Evolutionary conservation across 495 filamentous ascomycete species (phyloP).

Genomic region (Penicillium chermesinum): DNA sequence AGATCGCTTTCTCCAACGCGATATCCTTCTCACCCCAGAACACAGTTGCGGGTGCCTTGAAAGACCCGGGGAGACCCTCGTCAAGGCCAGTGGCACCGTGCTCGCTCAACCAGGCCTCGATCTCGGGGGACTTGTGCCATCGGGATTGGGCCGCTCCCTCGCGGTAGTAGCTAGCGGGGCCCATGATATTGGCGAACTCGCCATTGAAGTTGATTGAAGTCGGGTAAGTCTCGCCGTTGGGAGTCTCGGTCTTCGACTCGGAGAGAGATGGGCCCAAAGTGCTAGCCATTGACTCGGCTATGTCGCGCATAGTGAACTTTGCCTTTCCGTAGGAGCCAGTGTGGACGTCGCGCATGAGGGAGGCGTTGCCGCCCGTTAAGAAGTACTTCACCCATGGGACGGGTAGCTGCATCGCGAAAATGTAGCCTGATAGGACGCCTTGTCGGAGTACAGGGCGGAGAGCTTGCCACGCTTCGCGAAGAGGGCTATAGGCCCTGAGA

Average conservation of each 20-base stretch:
- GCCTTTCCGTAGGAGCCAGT: constrained; percentile 22
- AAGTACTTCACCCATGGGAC: constrained; percentile 31
- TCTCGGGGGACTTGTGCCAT: constrained; percentile 49
- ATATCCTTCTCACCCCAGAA: constrained; percentile 48
- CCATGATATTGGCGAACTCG: constrained; percentile 29
- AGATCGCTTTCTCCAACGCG: constrained; percentile 34
- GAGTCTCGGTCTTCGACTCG: constrained; percentile 31
- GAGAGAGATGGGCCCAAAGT: constrained; percentile 35
- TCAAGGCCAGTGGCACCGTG: constrained; percentile 29
- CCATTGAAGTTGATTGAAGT: constrained; percentile 20
- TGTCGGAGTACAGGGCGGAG: constrained; percentile 40
- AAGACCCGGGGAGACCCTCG: constrained; percentile 35
- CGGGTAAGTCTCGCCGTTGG: constrained; percentile 30
- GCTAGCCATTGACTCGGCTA: constrained; percentile 41
- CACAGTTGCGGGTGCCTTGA: constrained; percentile 47
- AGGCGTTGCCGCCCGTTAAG: constrained; percentile 37
- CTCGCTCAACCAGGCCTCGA: constrained; percentile 41
- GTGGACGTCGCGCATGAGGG: constrained; percentile 37
- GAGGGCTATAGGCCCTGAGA: constrained; percentile 31
- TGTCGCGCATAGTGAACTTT: constrained; percentile 23
- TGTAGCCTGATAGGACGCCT: constrained; percentile 41
- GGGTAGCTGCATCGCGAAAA: constrained; percentile 48
- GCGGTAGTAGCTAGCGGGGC: constrained; percentile 48
- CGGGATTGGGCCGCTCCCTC: constrained; percentile 30
- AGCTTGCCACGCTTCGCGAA: constrained; percentile 35